phyloP scores from a whole-genome alignment of 1,284 basidiomycete genomes.

The Apiotrichum veenhuisii region DNA sequence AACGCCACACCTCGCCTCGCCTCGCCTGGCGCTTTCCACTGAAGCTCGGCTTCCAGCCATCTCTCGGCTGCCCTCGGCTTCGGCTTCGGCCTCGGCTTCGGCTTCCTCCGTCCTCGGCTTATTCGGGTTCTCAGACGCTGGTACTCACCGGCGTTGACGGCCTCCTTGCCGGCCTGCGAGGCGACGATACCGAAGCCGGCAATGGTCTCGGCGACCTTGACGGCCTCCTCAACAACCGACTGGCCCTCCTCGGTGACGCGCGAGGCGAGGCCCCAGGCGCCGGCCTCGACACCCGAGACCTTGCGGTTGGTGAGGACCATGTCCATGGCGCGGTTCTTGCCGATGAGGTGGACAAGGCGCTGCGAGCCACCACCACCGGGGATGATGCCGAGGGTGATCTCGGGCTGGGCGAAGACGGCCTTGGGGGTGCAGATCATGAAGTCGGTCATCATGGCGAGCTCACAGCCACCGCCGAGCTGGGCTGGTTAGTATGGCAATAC shows the following conservation, averaged over 20 bases:
- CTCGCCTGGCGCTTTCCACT: not conserved
- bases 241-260: constrained; percentile 73
- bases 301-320: constrained; percentile 82
- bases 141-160: constrained; percentile 77
- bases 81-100: too few relatives aligned
- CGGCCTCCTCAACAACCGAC: constrained; percentile 82
- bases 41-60: not conserved
- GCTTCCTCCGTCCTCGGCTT: too few relatives aligned
- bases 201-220: constrained; percentile 75
- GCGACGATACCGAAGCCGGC: constrained; percentile 80
- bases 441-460: constrained; percentile 91
- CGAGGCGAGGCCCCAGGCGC: constrained; percentile 77
- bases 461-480: constrained; percentile 91
- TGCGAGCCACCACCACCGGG: constrained; percentile 61
- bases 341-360: constrained; percentile 73
- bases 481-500: too few relatives aligned
- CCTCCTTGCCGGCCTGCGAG: constrained; percentile 90
- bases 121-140: too few relatives aligned
- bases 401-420: constrained; percentile 93
- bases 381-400: constrained; percentile 95
- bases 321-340: constrained; percentile 96
- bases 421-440: constrained; percentile 92
- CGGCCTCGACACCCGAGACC: constrained; percentile 77
- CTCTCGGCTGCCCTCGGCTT: not conserved
- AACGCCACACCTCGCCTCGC: too few relatives aligned